Conservation (phyloP, 805 yeast genomes). For the Tanozyma kutaoensis region DNA sequence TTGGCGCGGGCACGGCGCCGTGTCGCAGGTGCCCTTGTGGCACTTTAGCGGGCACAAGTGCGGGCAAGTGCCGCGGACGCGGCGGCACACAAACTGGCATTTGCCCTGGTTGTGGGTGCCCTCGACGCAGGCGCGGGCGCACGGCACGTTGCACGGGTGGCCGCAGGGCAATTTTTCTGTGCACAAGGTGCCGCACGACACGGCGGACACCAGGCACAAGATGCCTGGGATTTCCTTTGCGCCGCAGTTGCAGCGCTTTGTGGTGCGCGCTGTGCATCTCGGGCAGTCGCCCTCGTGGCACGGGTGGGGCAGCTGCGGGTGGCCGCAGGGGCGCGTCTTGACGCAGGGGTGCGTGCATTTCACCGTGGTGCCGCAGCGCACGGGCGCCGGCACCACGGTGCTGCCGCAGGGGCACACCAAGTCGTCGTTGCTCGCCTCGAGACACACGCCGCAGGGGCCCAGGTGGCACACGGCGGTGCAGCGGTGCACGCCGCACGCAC, state of each 20-base stretch:
- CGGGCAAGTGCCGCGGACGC: constrained; percentile 41
- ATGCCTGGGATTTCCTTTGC: constrained; percentile 41
- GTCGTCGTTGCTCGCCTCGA: constrained; percentile 72
- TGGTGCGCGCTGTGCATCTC: constrained; percentile 50
- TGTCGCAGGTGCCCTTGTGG: constrained; percentile 50
- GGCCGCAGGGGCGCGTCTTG: constrained; percentile 54
- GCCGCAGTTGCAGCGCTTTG: constrained; percentile 53
- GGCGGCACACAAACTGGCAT: constrained; percentile 52
- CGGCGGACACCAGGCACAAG: constrained; percentile 54
- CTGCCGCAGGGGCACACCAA: constrained; percentile 70
- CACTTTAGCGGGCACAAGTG: constrained; percentile 56
- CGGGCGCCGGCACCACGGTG: constrained; percentile 70
- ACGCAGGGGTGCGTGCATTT: constrained; percentile 56
- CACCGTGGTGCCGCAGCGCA: constrained; percentile 64
- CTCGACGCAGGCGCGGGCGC: constrained; percentile 53
- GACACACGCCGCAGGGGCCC: constrained; percentile 71
- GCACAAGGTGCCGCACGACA: constrained; percentile 44
- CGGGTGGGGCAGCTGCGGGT: constrained; percentile 49
- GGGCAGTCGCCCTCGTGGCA: constrained; percentile 80
- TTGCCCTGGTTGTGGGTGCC: constrained; percentile 34
- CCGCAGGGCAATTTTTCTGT: constrained; percentile 21
- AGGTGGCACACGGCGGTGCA: constrained; percentile 62
- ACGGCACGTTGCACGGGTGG: constrained; percentile 36
- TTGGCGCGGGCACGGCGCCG: constrained; percentile 33
- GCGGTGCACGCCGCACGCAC: constrained; percentile 49